A percentile compares a stretch with the other conserved stretches of the same genome.
These are phyloP conservation scores for Myrica gale DNA, from an alignment of 306 rosid genomes.

Conservation along the genomic window DNA sequence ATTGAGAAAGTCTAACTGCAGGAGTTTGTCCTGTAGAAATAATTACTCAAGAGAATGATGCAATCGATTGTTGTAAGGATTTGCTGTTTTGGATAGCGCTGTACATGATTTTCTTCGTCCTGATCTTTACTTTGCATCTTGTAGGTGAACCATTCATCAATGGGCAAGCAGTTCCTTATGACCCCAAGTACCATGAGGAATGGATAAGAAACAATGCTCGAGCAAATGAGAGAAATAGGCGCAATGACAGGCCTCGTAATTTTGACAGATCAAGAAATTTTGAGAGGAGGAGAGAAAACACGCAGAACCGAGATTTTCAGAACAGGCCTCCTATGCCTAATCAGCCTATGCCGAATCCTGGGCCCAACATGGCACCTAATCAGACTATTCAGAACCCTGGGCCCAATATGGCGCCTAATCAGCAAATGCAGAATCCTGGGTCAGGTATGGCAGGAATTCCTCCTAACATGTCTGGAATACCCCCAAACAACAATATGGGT, in stretches of 20 bases:
- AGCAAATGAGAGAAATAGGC: constrained; percentile 92
- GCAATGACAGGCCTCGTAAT: constrained; percentile 85
- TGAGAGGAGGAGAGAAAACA: constrained; percentile 81
- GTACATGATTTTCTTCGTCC: not conserved
- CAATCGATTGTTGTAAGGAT: not conserved
- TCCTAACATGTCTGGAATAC: constrained; percentile 18
- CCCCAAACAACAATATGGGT: constrained; percentile 18
- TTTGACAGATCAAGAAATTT: constrained; percentile 83
- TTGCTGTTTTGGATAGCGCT: not conserved
- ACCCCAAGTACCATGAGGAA: constrained; percentile 86
- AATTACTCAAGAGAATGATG: not conserved
- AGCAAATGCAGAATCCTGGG: constrained; percentile 38
- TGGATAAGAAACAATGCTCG: constrained; percentile 89
- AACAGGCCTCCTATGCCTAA: constrained; percentile 47
- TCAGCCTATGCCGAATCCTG: constrained; percentile 31
- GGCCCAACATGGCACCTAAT: constrained; percentile 37
- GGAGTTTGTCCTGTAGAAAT: not conserved
- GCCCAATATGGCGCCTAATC: constrained; percentile 24
- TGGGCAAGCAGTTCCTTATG: constrained; percentile 91
- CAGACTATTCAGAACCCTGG: constrained; percentile 29
- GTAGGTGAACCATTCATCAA: constrained; percentile 94
- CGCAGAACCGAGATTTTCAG: constrained; percentile 61
- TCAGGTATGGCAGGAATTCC: constrained; percentile 2
- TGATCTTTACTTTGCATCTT: constrained; percentile 24
- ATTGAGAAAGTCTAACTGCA: not conserved